These are phyloP conservation scores for Brassica nigra DNA, from an alignment of 345 rosid genomes.

Conservation along the genomic window DNA sequence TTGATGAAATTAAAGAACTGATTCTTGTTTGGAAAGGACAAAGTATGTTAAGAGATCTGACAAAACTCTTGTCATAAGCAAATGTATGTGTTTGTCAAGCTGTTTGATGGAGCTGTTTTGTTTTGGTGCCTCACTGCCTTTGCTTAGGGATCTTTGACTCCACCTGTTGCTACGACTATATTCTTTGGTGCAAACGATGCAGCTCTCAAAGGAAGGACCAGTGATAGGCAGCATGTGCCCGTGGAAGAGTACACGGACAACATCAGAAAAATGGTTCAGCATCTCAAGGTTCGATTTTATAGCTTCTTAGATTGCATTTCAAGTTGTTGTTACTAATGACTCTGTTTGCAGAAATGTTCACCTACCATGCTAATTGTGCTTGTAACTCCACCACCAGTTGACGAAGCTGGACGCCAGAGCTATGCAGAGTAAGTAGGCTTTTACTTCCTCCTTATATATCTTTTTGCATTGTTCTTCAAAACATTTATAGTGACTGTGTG, in stretches of 20 bases:
- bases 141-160: slow-evolving; percentile 52
- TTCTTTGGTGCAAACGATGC: slow-evolving; percentile 99
- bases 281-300: slow-evolving; percentile 66
- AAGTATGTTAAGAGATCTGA: not conserved
- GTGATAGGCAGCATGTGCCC: slow-evolving; percentile 83
- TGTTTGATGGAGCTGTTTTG: not conserved
- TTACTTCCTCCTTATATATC: not conserved
- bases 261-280: slow-evolving; percentile 65
- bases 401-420: slow-evolving; percentile 60
- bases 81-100: not conserved
- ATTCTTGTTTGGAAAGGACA: not conserved
- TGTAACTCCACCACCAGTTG: slow-evolving; percentile 86
- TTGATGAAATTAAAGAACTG: not conserved
- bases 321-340: not conserved
- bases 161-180: slow-evolving; percentile 74
- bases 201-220: slow-evolving; percentile 67
- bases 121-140: not conserved
- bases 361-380: slow-evolving; percentile 76
- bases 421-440: slow-evolving; percentile 57
- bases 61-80: not conserved
- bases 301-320: not conserved
- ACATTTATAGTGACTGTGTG: not conserved
- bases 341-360: slow-evolving; percentile 58
- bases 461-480: not conserved
- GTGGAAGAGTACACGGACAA: slow-evolving; percentile 74